Conservation (phyloP, 495 filamentous ascomycete species). For the Staphylotrichum tortipilum region DNA sequence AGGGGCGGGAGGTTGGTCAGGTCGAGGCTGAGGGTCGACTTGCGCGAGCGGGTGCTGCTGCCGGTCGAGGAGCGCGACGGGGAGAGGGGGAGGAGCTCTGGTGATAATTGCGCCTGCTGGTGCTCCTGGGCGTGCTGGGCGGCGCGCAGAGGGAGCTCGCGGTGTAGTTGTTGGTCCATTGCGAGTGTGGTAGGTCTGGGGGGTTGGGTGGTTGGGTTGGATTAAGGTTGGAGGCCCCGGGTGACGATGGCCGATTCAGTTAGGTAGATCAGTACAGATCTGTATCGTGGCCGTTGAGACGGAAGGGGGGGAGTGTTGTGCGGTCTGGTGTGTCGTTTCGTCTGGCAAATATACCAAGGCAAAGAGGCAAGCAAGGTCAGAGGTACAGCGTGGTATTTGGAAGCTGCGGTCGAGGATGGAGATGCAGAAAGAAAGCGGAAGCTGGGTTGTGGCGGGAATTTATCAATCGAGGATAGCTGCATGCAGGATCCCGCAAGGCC, state of each 20-base stretch:
- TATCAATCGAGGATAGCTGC: background rate
- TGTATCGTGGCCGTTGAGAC: too few species aligned
- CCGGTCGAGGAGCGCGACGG: conserved; percentile 26
- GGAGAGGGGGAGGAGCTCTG: conserved; percentile 22
- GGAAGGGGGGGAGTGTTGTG: too few species aligned
- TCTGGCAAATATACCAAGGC: too few species aligned
- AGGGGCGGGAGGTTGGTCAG: conserved; percentile 72
- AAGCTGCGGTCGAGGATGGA: background rate
- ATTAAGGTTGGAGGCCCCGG: background rate
- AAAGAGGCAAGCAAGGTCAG: too few species aligned
- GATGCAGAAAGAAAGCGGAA: conserved; percentile 8
- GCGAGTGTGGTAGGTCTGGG: background rate
- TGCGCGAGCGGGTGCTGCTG: conserved; percentile 15
- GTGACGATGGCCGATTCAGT: background rate
- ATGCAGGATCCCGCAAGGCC: background rate
- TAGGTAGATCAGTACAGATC: too few species aligned
- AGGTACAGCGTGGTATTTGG: too few species aligned
- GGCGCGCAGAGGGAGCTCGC: background rate
- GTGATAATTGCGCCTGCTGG: conserved; percentile 4
- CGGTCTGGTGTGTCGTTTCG: too few species aligned
- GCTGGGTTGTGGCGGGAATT: conserved; percentile 15
- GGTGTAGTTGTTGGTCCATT: conserved; percentile 5
- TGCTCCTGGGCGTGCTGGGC: background rate
- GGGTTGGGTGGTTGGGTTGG: background rate
- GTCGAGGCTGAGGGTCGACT: conserved; percentile 65